Evolutionary conservation across 1,284 basidiomycete species (phyloP), one percentile per base, ranked within the genome.

Genomic region (Microbotryum scabiosae): DNA sequence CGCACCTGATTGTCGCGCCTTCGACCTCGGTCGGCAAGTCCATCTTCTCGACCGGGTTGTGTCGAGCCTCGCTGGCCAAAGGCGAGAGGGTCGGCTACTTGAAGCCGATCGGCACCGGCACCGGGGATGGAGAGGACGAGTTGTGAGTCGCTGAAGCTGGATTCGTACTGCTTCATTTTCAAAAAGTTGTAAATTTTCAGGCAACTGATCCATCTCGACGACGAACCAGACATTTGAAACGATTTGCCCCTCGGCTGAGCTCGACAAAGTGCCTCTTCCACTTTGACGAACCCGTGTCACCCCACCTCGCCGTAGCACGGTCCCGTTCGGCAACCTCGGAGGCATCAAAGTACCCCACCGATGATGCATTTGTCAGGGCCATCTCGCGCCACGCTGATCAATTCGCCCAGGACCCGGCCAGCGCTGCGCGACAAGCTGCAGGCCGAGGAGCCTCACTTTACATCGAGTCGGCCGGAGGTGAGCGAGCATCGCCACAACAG

Each of bases 21-120:
- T 90, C 90, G 75, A 93, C 90, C 2, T 85, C 90, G 75, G 90
- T 96, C 51, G 92, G 92, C 30, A 96, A 97, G 78, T 94, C 91
- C 0, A 79, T 96, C 62, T 78, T 96, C 58, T 87, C 88, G 0
- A 83, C 90, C 4, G 89, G 88, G 2, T 82, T 97, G 36, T 82
- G 85, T 50, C 81, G 87, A 41, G 85, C 88, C 0, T 88, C 88
- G 25, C 63, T 53, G 50, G 67, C 51, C 12, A 58, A 58, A 49
- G 70, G 66, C 9, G 74, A 78, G 64, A 69, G 73, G 44, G 85
- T 88, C 0, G 86, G 84, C 70, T 96, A 96, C 72, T 78, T 96
- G 63, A 97, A 96, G 73, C 92, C 91, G 0, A 84, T 94, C 65
- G 92, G 89, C 73, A 93, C 92, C 0, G 91, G 92, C 1, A 63